Evolutionary conservation across 139 green algal genomes (phyloP).

Genomic region (Limnomonas spitsbergensis): DNA sequence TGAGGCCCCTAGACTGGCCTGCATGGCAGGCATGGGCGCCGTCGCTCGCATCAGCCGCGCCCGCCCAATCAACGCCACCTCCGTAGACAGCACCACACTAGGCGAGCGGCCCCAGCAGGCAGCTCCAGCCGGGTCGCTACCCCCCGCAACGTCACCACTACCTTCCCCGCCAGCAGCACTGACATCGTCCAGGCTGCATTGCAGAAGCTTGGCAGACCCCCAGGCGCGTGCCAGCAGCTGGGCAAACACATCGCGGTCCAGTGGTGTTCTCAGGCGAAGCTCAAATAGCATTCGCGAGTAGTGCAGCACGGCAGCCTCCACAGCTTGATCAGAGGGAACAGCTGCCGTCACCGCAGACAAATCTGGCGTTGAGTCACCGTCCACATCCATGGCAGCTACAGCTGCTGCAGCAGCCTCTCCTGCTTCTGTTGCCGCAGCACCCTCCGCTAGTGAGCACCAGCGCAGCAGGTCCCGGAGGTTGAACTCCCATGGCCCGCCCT

Average conservation of each 20-base stretch:
- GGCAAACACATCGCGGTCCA: slow-evolving; percentile 57
- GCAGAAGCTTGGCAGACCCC: slow-evolving; percentile 23
- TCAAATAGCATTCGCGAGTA: slow-evolving; percentile 75
- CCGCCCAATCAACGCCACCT: neutral
- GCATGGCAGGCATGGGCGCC: no score
- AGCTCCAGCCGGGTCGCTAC: neutral
- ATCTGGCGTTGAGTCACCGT: no score
- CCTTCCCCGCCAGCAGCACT: no score
- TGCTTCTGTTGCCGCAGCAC: slow-evolving; percentile 13
- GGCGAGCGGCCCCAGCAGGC: neutral
- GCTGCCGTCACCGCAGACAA: no score
- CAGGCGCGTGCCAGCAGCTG: slow-evolving; percentile 55
- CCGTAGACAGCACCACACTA: neutral
- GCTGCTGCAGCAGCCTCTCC: slow-evolving; percentile 15
- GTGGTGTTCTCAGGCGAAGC: slow-evolving; percentile 71
- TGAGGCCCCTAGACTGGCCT: no score
- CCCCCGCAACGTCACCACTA: neutral
- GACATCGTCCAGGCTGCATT: no score
- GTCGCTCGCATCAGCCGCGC: no score
- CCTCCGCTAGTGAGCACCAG: slow-evolving; percentile 85
- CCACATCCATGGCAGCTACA: slow-evolving; percentile 10
- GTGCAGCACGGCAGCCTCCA: slow-evolving; percentile 57
- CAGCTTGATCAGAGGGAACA: slow-evolving; percentile 8
- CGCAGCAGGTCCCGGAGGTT: slow-evolving; percentile 96
- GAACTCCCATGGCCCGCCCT: slow-evolving; percentile 96